These are phyloP conservation scores for Casaregolazyma lundiana DNA, from an alignment of 1,139 yeast species.

Conservation along the genomic window DNA sequence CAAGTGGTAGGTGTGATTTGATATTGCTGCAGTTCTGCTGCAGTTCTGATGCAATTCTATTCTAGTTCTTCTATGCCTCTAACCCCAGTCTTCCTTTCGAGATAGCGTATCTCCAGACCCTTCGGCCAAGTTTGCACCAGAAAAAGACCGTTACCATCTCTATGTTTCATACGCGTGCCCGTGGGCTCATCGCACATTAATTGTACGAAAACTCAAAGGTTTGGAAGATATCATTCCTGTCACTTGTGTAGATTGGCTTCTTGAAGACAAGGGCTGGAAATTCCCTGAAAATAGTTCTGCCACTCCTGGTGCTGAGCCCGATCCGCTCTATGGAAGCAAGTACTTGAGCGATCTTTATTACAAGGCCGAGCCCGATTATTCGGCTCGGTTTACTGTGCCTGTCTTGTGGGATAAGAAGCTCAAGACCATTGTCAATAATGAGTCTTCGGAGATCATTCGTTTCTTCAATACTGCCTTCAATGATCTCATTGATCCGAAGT, in stretches of 20 bases:
- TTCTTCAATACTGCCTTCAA: constrained; percentile 71
- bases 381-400: constrained; percentile 86
- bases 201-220: constrained; percentile 75
- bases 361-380: constrained; percentile 69
- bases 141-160: constrained; percentile 75
- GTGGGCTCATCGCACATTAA: constrained; percentile 88
- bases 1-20: constrained; percentile 24
- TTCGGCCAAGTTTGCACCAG: constrained; percentile 65
- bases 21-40: neutral
- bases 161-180: constrained; percentile 91
- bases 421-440: constrained; percentile 82
- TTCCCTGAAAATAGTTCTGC: constrained; percentile 47
- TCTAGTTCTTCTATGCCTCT: neutral
- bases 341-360: constrained; percentile 68
- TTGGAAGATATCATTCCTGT: constrained; percentile 49
- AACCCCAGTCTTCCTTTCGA: constrained; percentile 42
- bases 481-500: constrained; percentile 45
- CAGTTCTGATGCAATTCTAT: too few species aligned
- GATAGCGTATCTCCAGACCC: constrained; percentile 56
- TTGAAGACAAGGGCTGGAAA: constrained; percentile 84
- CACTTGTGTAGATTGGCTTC: constrained; percentile 80
- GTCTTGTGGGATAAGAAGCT: constrained; percentile 85
- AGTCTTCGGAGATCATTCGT: constrained; percentile 82
- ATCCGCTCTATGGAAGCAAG: constrained; percentile 56
- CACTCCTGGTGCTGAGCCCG: constrained; percentile 57